Evolutionary conservation across 306 rosid species (phyloP), one percentile per base, ranked within the genome.

Genomic region (Prunus mume): DNA sequence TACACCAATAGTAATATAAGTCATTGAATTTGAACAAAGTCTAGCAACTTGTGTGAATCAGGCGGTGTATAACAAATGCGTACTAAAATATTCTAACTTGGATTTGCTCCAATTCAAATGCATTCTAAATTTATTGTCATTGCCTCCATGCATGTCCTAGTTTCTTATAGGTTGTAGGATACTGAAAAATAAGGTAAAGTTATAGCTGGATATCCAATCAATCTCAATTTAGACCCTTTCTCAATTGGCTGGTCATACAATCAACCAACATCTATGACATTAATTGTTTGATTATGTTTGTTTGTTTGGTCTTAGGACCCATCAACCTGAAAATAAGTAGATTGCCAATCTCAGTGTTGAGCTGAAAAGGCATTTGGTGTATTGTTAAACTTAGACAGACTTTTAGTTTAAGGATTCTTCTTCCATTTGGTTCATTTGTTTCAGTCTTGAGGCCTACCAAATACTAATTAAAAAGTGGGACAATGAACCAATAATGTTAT

Each of bases 221-320:
- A 38, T 38, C 64, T 45, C 72, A n/a, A 51, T 24, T 10, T 6
- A 50, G 22, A 13, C 32, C 19, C 15, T 13, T 49, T 69, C 41
- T 8, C 10, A 34, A 68, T 24, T 27, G 61, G 24, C 14, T 69
- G 61, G 74, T 69, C 72, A 46, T 69, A 47, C 65, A 43, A 76
- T 67, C 58, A 56, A 58, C 25, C 17, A 9, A 20, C 17, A 61
- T 17, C 24, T 15, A 49, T 70, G 13, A 50, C 55, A 38, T 24
- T 70, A 62, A 78, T 22, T 72, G 65, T 78, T 70, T 45, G 65
- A 71, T 78, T 11, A 34, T 51, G 65, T 14, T 22, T 51, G 60
- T 57, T 25, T 62, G 62, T 62, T 47, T 46, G 78, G 45, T 74
- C 78, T 61, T 14, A 58, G 77, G 27, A 47, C 45, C 60, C 62